phyloP scores from a whole-genome alignment of 805 yeast species.

The Metschnikowia hibisci region DNA sequence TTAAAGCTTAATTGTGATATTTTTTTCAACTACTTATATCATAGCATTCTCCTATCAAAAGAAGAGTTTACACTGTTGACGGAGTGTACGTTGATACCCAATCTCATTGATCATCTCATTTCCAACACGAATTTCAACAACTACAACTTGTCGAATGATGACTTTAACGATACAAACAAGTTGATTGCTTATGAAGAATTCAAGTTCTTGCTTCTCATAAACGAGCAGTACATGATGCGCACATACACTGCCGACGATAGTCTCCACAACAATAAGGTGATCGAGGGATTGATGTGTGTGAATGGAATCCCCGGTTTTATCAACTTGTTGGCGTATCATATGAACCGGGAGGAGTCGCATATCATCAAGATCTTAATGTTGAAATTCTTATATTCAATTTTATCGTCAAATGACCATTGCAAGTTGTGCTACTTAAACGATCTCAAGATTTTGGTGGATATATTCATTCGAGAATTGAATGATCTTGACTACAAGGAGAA shows the following conservation, averaged over 20 bases:
- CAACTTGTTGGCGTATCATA: conserved; percentile 53
- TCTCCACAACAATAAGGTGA: conserved; percentile 45
- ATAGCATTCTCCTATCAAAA: conserved; percentile 32
- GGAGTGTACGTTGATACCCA: conserved; percentile 23
- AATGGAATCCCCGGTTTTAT: conserved; percentile 63
- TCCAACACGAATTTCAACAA: conserved; percentile 32
- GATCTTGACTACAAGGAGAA: conserved; percentile 50
- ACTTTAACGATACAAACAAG: conserved; percentile 42
- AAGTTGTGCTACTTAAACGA: conserved; percentile 80
- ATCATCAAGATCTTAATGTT: conserved; percentile 73
- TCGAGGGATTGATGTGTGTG: conserved; percentile 44
- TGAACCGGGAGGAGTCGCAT: conserved; percentile 72
- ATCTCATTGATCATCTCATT: conserved; percentile 29
- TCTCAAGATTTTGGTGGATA: conserved; percentile 76
- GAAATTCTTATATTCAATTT: conserved; percentile 69
- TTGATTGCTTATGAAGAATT: conserved; percentile 57
- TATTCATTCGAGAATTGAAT: conserved; percentile 72
- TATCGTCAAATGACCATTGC: conserved; percentile 61
- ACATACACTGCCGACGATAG: conserved; percentile 27
- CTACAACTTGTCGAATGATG: conserved; percentile 33
- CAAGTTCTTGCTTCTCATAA: conserved; percentile 66
- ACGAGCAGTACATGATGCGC: conserved; percentile 83
- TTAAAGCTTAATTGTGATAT: conserved; percentile 39
- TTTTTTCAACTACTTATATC: conserved; percentile 39
- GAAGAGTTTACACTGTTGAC: conserved; percentile 31